phyloP scores from a whole-genome alignment of 163 green algal species.

The Scenedesmus sp. region DNA sequence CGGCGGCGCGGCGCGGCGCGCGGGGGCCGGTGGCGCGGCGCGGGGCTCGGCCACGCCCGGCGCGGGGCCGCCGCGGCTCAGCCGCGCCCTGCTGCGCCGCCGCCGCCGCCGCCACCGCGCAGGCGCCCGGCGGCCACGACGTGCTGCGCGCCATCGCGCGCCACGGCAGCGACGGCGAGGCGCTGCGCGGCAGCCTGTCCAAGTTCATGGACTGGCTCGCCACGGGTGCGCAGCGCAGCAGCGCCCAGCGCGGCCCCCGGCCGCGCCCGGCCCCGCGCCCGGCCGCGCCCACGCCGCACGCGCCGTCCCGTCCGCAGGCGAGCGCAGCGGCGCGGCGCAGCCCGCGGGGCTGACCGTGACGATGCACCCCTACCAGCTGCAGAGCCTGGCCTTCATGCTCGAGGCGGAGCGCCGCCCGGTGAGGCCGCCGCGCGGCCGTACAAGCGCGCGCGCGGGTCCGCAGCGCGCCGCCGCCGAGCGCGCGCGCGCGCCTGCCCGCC shows the following conservation, averaged over 20 bases:
- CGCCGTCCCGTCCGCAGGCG: background rate
- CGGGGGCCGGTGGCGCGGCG: no score
- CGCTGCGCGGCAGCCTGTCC: background rate
- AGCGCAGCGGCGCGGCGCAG: background rate
- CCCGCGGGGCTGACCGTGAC: conserved; percentile 55
- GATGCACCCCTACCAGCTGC: conserved; percentile 75
- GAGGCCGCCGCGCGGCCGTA: no score
- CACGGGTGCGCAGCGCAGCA: conserved; percentile 2
- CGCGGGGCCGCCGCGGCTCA: background rate
- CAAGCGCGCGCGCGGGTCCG: no score
- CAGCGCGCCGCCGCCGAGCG: no score
- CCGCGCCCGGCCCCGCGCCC: background rate
- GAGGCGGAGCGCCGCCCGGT: background rate
- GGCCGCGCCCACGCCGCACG: background rate
- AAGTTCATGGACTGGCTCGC: no score
- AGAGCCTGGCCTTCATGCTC: conserved; percentile 78
- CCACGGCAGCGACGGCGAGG: background rate
- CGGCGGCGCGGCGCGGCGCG: no score
- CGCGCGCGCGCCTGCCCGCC: no score
- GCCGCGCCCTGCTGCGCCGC: no score
- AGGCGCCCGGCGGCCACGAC: no score
- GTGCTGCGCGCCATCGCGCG: no score
- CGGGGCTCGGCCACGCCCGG: no score
- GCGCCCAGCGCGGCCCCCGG: background rate
- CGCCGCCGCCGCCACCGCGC: no score